Percentiles rank a stretch among this genome's conserved stretches.
Evolutionary conservation across 441 rosid genomes (phyloP).

Genomic region (Croton setiger): DNA sequence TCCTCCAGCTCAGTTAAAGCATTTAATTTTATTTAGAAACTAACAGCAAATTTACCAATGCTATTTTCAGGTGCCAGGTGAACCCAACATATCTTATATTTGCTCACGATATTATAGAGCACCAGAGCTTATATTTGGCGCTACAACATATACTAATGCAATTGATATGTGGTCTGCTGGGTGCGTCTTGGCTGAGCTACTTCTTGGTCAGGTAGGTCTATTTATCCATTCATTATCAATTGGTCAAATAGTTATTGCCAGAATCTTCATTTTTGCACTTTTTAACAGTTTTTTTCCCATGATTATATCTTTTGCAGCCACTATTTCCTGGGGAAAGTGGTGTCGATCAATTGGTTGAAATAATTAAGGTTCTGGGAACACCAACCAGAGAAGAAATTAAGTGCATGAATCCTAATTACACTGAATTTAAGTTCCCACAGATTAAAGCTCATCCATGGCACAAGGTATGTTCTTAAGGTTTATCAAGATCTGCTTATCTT

Average conservation of each 20-base stretch:
- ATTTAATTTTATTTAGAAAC: conserved; percentile 3
- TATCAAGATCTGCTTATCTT: conserved; percentile 6
- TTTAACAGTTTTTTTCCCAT: neutral
- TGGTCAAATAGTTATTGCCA: neutral
- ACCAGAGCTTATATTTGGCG: conserved; percentile 93
- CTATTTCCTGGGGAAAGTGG: conserved; percentile 94
- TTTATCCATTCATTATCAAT: neutral
- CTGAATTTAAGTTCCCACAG: conserved; percentile 87
- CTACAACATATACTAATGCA: conserved; percentile 73
- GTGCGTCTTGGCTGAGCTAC: conserved; percentile 82
- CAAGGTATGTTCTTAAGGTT: conserved; percentile 44
- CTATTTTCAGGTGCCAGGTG: conserved; percentile 64
- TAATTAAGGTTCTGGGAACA: conserved; percentile 80
- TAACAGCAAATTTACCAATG: conserved; percentile 21
- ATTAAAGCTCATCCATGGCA: conserved; percentile 96
- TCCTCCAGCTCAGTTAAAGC: conserved; percentile 2
- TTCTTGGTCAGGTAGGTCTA: conserved; percentile 71
- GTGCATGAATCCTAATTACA: conserved; percentile 93
- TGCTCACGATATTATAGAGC: conserved; percentile 89
- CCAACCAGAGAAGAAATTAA: conserved; percentile 85
- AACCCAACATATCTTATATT: conserved; percentile 83
- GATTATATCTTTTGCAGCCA: conserved; percentile 47
- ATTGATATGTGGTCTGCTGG: conserved; percentile 90
- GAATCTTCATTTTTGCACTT: neutral
- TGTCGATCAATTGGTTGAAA: conserved; percentile 89